Evolutionary conservation across 176 grass and related monocot genomes (phyloP).

Genomic region (Oryza coarctata): DNA sequence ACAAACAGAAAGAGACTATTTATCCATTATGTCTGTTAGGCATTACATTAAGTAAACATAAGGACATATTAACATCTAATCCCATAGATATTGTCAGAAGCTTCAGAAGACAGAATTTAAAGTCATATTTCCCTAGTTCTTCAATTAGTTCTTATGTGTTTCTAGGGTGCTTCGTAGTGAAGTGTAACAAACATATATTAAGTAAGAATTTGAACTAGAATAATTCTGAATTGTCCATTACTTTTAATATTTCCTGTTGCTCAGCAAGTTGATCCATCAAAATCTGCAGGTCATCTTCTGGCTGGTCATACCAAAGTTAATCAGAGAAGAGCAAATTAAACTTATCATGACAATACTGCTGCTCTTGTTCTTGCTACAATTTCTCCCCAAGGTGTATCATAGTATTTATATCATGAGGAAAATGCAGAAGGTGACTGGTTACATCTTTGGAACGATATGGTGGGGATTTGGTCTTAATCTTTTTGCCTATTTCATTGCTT

Average conservation of each 20-base stretch:
- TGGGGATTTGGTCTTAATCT: conserved; percentile 96
- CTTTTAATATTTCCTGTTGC: not conserved
- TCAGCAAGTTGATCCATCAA: conserved; percentile 9
- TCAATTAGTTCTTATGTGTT: not conserved
- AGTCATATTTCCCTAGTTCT: not conserved
- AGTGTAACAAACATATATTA: not conserved
- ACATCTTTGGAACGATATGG: conserved; percentile 95
- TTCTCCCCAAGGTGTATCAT: conserved; percentile 92
- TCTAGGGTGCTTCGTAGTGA: not conserved
- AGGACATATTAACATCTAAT: not conserved
- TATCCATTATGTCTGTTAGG: not conserved
- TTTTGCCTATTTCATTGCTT: conserved; percentile 95
- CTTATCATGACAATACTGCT: conserved; percentile 74
- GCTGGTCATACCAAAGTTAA: conserved; percentile 77
- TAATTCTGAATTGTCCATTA: not conserved
- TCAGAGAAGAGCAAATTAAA: conserved; percentile 70
- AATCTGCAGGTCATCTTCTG: conserved; percentile 79
- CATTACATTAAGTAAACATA: not conserved
- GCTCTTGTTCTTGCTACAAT: conserved; percentile 80
- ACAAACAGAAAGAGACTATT: not conserved
- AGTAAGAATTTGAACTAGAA: not conserved
- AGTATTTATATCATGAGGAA: conserved; percentile 90
- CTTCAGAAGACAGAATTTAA: not conserved
- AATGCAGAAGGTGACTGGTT: conserved; percentile 98
- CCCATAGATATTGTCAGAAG: not conserved